Base-by-base conservation (phyloP, 2,329 filamentous ascomycete species). In the Sphaerulina populicola region DNA sequence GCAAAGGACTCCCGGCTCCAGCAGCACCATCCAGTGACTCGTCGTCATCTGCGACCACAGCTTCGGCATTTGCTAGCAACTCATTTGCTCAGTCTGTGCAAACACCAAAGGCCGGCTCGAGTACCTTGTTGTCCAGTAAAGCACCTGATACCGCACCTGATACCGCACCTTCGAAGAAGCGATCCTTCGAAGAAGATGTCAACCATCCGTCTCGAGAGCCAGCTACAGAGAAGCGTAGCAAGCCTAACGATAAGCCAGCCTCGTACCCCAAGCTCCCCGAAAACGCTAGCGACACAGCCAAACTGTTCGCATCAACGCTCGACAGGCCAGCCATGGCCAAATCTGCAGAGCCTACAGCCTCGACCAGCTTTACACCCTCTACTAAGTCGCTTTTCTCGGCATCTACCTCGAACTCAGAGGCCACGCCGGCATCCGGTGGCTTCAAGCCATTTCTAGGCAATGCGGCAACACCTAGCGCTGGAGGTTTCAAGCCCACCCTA, bases 381-480 rank as follows among this genome's bases (percentile, higher is more conserved):
- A 54, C 57, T 1, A 57, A 54, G 39, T 49, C 58, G 12, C 44
- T 56, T 14, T 61, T 57, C 39, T 47, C 47, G 11, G 41, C 36
- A 15, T 52, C 47, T 21, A 21, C 44, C 27, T 49, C 43, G 10
- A 52, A 12, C 18, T 42, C 50, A 39, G 27, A 49, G 2, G 40
- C 52, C 12, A 45, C 59, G 6, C 53, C 61, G 10, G 31, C 64
- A 8, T 57, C 59, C 44, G 55, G 50, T 15, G 61, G 60, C 41
- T 74, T 74, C 57, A 61, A 71, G 42, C 63, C 66, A 18, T 66
- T 68, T 11, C 64, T 70, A 43, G 62, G 63, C 27, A n/a, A 44
- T 27, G 12, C 51, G 8, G 23, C 51, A 31, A 40, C 51, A n/a
- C 33, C 51, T 2, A 44, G 11, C 31, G 42, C 49, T 39, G 47